Percentiles rank a stretch among this genome's conserved stretches.
Conservation (phyloP, 192 early-diverging fungal species). For the Coemansia sp. region DNA sequence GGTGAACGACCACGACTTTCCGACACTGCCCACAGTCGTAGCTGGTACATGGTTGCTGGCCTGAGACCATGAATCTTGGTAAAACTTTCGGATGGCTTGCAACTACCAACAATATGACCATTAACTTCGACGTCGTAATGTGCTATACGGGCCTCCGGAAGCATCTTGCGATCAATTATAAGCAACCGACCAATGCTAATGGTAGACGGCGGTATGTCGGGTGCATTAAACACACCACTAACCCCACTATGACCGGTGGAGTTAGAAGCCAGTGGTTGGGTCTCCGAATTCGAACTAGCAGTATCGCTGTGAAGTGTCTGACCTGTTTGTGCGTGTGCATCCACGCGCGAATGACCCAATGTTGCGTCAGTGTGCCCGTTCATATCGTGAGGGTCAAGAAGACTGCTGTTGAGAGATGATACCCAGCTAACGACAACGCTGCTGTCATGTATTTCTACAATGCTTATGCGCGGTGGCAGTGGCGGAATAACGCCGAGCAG, state of each 20-base stretch:
- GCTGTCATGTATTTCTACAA: slow-evolving; percentile 30
- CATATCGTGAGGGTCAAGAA: neutral
- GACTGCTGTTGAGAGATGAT: neutral
- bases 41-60: slow-evolving; percentile 31
- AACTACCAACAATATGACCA: slow-evolving; percentile 29
- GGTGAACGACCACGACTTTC: slow-evolving; percentile 31
- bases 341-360: neutral
- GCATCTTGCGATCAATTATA: slow-evolving; percentile 16
- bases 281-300: too few species aligned
- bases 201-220: neutral
- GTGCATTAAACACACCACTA: too few species aligned
- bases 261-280: too few species aligned
- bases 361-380: neutral
- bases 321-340: too few species aligned
- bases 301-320: too few species aligned
- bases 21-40: slow-evolving; percentile 44
- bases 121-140: slow-evolving; percentile 43
- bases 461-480: slow-evolving; percentile 23
- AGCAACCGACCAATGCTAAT: slow-evolving; percentile 9
- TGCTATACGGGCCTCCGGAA: slow-evolving; percentile 18
- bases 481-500: slow-evolving; percentile 42
- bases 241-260: too few species aligned
- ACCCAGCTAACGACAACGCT: slow-evolving; percentile 28
- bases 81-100: slow-evolving; percentile 5
- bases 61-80: slow-evolving; percentile 18